Conservation (phyloP, 768 basidiomycete genomes). For the Tricholoma matsutake region DNA sequence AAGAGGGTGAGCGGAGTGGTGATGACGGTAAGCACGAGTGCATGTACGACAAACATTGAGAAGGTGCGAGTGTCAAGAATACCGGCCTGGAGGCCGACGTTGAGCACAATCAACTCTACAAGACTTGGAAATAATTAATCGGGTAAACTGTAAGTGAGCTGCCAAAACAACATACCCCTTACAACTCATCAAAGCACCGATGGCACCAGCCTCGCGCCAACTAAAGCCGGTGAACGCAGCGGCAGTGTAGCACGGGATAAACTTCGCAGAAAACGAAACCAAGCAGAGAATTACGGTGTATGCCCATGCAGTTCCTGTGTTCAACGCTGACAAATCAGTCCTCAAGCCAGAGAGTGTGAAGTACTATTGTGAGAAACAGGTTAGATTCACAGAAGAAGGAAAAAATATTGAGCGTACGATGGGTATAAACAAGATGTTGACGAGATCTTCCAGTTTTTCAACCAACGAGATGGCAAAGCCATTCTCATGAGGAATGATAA, state of each 20-base stretch:
- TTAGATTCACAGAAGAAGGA: not conserved
- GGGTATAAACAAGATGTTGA: conserved; percentile 71
- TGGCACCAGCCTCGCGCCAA: conserved; percentile 74
- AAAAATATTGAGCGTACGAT: conserved; percentile 47
- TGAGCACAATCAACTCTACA: conserved; percentile 90
- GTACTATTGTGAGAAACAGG: conserved; percentile 41
- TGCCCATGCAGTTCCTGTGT: conserved; percentile 78
- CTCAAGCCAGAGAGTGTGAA: conserved; percentile 75
- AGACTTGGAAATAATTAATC: conserved; percentile 33
- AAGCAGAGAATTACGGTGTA: conserved; percentile 73
- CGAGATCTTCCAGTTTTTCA: conserved; percentile 87
- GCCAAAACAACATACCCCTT: conserved; percentile 59
- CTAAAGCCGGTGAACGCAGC: conserved; percentile 65
- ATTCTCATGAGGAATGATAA: conserved; percentile 80
- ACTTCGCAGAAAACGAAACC: conserved; percentile 80
- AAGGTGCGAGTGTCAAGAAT: conserved; percentile 68
- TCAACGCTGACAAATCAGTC: conserved; percentile 76
- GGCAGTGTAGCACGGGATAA: conserved; percentile 59
- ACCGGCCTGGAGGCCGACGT: conserved; percentile 72
- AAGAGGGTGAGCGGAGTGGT: conserved; percentile 79
- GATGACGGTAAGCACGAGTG: conserved; percentile 74
- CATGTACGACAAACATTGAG: conserved; percentile 87
- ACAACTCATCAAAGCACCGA: conserved; percentile 87
- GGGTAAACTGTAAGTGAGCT: not conserved
- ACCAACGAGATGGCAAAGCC: conserved; percentile 78